Evolutionary conservation across 805 yeast species (phyloP), one percentile per base, ranked within the genome.

Genomic region (Starmera dryadoides): DNA sequence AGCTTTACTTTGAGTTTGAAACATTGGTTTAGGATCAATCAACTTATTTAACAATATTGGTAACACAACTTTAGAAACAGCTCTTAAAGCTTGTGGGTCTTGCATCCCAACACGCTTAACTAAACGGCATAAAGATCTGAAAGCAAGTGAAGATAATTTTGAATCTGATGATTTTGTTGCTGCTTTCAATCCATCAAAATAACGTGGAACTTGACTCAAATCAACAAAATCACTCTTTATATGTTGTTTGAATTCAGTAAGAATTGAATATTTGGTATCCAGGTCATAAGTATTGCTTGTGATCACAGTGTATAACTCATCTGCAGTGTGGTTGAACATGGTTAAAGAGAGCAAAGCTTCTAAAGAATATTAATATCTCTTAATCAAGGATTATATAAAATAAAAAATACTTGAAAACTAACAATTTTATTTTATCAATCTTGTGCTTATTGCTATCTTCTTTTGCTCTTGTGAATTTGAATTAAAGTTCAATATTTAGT

Each of bases 31-130:
- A 1, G 61, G 46, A 42, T 72, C 77, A 6, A 66, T 65, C 26
- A 79, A 52, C 29, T 69, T 59, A 35, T 64, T 64, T 11, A 78
- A 54, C n/a, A 79, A 47, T 6, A 74, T 64, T 2, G 84, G 84
- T 4, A 79, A 52, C 3, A 75, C 69, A 19, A 64, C 55, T 39
- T 60, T 63, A 30, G 72, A 63, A 30, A 71, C 70, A 2, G 58
- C 53, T 42, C 60, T 60, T 33, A 78, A 58, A 0, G 70, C 62
- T 9, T 55, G 50, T 2, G 65, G 57, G 46, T 77, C 81, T 55
- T 78, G 84, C 56, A 75, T 71, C 35, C 77, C 69, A 6, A 78
- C 73, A 17, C 84, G 58, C 42, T 76, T 77, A 23, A 78, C 69
- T 38, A 77, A 55, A 48, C 78, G 81, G 36, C 79, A 75, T 4